phyloP scores from a whole-genome alignment of 2,329 filamentous ascomycete species.

The Penicillium sp. region DNA sequence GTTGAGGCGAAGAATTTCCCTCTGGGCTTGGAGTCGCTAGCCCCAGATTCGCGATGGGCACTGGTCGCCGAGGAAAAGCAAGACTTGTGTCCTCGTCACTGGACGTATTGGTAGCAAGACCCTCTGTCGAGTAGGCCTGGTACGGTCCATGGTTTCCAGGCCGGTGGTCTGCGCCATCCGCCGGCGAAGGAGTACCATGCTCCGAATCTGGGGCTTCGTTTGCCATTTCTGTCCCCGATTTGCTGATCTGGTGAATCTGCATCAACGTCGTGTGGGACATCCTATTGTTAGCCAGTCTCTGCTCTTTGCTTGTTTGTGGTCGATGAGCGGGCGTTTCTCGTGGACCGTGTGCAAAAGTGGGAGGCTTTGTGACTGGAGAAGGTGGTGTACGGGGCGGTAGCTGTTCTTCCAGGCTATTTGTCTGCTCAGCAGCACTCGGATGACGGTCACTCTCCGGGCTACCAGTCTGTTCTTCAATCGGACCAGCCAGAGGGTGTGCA shows the following conservation, averaged over 20 bases:
- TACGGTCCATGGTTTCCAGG: slow-evolving; percentile 1
- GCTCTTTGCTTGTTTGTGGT: slow-evolving; percentile 68
- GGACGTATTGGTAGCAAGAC: slow-evolving; percentile 3
- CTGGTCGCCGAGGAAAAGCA: slow-evolving; percentile 25
- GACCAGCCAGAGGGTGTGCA: slow-evolving; percentile 18
- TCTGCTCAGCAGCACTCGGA: slow-evolving; percentile 13
- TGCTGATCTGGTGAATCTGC: slow-evolving; percentile 68
- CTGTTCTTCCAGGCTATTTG: slow-evolving; percentile 30
- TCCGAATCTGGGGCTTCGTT: slow-evolving; percentile 30
- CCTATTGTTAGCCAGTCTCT: slow-evolving; percentile 73
- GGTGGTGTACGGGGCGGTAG: slow-evolving; percentile 54
- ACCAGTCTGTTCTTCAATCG: slow-evolving; percentile 34
- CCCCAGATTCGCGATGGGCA: slow-evolving; percentile 15
- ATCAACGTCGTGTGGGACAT: slow-evolving; percentile 76
- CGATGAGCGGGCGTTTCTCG: slow-evolving; percentile 63
- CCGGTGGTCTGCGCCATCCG: slow-evolving; percentile 6
- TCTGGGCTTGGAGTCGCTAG: slow-evolving; percentile 10
- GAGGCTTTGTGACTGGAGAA: slow-evolving; percentile 70
- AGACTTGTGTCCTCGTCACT: slow-evolving; percentile 14
- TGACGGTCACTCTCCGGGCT: slow-evolving; percentile 38
- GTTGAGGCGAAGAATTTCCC: slow-evolving; percentile 10
- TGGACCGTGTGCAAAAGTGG: slow-evolving; percentile 70
- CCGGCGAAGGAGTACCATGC: slow-evolving; percentile 19
- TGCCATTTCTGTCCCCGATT: slow-evolving; percentile 40
- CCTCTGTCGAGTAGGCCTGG: neutral